These are phyloP conservation scores for Erysimum pusillum DNA, from an alignment of 441 rosid species.

Conservation along the genomic window DNA sequence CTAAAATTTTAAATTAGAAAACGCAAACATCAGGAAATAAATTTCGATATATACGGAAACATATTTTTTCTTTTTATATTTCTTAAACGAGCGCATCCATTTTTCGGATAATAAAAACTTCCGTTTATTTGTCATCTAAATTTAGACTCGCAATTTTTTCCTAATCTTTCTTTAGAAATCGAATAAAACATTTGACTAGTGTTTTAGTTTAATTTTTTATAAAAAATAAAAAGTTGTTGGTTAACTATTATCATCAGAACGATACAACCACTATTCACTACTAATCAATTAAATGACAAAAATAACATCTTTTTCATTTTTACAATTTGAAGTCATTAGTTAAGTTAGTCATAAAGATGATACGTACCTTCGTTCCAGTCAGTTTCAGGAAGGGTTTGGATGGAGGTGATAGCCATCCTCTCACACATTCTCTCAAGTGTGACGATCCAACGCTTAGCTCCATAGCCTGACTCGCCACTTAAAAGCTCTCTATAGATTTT, in stretches of 20 bases:
- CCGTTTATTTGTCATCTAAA: background rate
- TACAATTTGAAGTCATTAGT: background rate
- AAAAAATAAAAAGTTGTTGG: background rate
- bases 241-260: background rate
- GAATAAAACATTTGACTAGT: background rate
- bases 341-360: background rate
- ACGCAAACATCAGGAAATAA: background rate
- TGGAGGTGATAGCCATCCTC: conserved; percentile 52
- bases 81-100: background rate
- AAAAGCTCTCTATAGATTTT: conserved; percentile 62
- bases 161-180: background rate
- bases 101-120: background rate
- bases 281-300: background rate
- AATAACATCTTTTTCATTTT: background rate
- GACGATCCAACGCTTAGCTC: conserved; percentile 71
- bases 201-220: background rate
- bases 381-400: conserved; percentile 12
- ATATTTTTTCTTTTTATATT: background rate
- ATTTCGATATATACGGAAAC: background rate
- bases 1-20: background rate
- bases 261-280: background rate
- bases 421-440: conserved; percentile 72
- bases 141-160: background rate
- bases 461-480: conserved; percentile 55
- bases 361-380: conserved; percentile 57